Conservation (phyloP, 1,284 basidiomycete genomes). For the Trichosporon sp. region DNA sequence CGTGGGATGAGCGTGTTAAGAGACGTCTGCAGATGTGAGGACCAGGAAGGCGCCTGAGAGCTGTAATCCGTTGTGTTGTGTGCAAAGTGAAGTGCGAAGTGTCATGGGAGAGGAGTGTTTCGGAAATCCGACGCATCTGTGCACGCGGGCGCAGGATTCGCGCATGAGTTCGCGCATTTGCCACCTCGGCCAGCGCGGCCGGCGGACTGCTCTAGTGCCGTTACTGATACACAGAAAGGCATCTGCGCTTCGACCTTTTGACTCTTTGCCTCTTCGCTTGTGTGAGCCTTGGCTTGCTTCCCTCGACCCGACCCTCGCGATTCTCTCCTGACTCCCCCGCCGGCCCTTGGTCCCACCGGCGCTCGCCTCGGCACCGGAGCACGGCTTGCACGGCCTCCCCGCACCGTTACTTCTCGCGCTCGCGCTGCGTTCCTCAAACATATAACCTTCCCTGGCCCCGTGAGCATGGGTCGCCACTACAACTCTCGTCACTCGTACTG, state of each 20-base stretch:
- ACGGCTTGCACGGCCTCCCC: background rate
- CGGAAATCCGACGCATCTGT: background rate
- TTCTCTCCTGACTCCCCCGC: background rate
- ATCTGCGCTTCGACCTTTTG: background rate
- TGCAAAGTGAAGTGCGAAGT: background rate
- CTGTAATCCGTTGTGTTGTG: background rate
- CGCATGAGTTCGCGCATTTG: background rate
- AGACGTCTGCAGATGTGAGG: background rate
- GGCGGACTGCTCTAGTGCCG: too few species aligned
- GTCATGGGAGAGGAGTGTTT: background rate
- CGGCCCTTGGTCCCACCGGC: background rate
- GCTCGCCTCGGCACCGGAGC: background rate
- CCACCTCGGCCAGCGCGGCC: background rate
- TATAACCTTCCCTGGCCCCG: background rate
- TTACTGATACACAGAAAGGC: background rate
- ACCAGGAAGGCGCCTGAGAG: too few species aligned
- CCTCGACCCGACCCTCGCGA: background rate
- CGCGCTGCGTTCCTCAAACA: background rate
- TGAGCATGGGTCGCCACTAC: conserved; percentile 1
- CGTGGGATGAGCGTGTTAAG: too few species aligned
- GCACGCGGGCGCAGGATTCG: background rate
- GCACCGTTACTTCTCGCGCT: background rate
- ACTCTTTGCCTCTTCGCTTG: background rate
- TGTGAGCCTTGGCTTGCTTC: background rate
- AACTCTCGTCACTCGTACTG: background rate